A percentile compares a stretch with the other conserved stretches of the same genome.
Conservation (phyloP, 1,284 basidiomycete genomes). For the Cutaneotrichosporon spelunceum region DNA sequence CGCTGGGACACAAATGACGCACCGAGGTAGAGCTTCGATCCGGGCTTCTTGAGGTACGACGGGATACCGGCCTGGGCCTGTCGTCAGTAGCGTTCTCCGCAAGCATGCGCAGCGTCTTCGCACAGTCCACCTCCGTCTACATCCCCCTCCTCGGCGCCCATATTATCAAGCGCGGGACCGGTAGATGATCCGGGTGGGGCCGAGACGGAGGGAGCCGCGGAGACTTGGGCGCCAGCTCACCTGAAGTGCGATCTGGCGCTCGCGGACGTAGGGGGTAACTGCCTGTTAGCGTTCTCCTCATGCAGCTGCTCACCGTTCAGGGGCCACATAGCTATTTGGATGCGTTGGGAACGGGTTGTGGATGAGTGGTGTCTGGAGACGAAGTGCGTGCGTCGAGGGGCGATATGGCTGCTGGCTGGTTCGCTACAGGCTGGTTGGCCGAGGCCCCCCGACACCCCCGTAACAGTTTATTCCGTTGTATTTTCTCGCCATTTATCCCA, state of each 20-base stretch:
- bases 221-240: conserved; percentile 28
- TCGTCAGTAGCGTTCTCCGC: neutral
- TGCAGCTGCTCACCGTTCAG: conserved; percentile 37
- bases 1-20: conserved; percentile 20
- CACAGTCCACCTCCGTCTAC: neutral
- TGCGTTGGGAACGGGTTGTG: conserved; percentile 18
- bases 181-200: neutral
- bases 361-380: conserved; percentile 17
- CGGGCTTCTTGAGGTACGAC: conserved; percentile 45
- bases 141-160: neutral
- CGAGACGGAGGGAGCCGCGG: neutral
- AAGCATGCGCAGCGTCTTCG: neutral
- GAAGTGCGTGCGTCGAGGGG: neutral
- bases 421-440: conserved; percentile 4
- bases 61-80: conserved; percentile 36
- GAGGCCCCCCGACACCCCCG: neutral
- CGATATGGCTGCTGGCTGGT: conserved; percentile 2
- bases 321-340: conserved; percentile 33
- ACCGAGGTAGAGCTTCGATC: conserved; percentile 48
- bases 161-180: neutral
- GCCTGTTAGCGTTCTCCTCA: conserved; percentile 18
- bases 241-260: conserved; percentile 48
- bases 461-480: neutral
- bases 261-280: conserved; percentile 42
- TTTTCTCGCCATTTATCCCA: conserved; percentile 20